Evolutionary conservation across 23 red algal species (phyloP).

Genomic region (Chondrus crispus): DNA sequence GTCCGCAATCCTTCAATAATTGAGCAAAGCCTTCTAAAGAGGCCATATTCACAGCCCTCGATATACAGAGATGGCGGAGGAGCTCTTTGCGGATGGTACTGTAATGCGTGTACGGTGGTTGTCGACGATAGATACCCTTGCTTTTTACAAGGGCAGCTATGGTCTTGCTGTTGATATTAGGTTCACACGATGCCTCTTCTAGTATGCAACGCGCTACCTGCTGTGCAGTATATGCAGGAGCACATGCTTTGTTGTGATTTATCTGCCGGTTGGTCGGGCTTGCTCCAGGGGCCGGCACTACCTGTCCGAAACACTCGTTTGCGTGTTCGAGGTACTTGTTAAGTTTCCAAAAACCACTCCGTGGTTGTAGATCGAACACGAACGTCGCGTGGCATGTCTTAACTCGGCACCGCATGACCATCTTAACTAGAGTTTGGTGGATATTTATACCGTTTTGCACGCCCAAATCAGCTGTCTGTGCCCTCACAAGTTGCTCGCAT

Average conservation of each 20-base stretch:
- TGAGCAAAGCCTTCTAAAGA: not conserved
- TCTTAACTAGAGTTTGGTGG: not conserved
- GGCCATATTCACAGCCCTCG: not conserved
- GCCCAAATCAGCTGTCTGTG: not conserved
- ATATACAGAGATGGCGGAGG: not conserved
- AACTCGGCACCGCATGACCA: slow-evolving; percentile 4
- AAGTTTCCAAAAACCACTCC: slow-evolving; percentile 15
- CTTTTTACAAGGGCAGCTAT: not conserved
- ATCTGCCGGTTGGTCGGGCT: not conserved
- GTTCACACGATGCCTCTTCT: not conserved
- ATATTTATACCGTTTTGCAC: not conserved
- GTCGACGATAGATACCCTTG: not conserved
- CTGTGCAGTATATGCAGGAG: slow-evolving; percentile 6
- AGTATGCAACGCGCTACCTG: not conserved
- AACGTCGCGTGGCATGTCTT: not conserved
- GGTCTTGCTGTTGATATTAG: not conserved
- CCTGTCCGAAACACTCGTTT: not conserved
- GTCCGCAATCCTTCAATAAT: not conserved
- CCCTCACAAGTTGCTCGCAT: not conserved
- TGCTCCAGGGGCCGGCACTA: not conserved
- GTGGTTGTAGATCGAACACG: slow-evolving; percentile 6
- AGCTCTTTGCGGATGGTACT: not conserved
- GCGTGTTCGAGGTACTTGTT: not conserved
- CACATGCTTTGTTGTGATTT: not conserved
- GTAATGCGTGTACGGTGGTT: not conserved